Conservation (phyloP, 2,329 filamentous ascomycete genomes). For the Exophiala viscosa region DNA sequence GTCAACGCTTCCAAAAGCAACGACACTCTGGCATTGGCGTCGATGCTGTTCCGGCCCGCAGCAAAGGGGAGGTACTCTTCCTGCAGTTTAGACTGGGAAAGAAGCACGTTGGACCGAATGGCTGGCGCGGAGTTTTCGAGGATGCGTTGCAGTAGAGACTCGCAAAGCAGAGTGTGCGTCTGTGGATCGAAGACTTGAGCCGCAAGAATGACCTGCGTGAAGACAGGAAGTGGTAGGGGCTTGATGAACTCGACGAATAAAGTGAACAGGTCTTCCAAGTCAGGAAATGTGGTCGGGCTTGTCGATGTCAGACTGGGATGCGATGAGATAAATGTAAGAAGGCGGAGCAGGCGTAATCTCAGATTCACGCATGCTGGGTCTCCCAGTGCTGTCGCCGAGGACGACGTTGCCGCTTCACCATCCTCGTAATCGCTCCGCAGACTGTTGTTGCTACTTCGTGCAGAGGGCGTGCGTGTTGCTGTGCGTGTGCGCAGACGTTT, state of each 20-base stretch:
- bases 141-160: conserved; percentile 51
- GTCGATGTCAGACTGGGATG: conserved; percentile 30
- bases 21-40: conserved; percentile 71
- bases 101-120: conserved; percentile 37
- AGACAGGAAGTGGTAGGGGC: conserved; percentile 43
- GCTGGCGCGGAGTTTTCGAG: conserved; percentile 41
- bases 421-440: conserved; percentile 15
- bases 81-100: conserved; percentile 51
- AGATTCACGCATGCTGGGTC: conserved; percentile 39
- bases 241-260: conserved; percentile 47
- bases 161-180: conserved; percentile 50
- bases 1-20: conserved; percentile 65
- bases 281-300: conserved; percentile 32
- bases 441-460: conserved; percentile 27
- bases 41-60: conserved; percentile 57
- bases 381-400: conserved; percentile 32
- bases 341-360: conserved; percentile 43
- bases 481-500: conserved; percentile 9
- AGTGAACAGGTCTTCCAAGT: conserved; percentile 40
- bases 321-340: conserved; percentile 40
- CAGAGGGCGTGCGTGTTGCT: conserved; percentile 28
- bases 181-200: conserved; percentile 27
- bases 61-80: conserved; percentile 63
- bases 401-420: conserved; percentile 6
- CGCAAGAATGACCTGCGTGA: conserved; percentile 44